phyloP scores from a whole-genome alignment of 371 early-diverging fungal species.

The Lichtheimia ornata region DNA sequence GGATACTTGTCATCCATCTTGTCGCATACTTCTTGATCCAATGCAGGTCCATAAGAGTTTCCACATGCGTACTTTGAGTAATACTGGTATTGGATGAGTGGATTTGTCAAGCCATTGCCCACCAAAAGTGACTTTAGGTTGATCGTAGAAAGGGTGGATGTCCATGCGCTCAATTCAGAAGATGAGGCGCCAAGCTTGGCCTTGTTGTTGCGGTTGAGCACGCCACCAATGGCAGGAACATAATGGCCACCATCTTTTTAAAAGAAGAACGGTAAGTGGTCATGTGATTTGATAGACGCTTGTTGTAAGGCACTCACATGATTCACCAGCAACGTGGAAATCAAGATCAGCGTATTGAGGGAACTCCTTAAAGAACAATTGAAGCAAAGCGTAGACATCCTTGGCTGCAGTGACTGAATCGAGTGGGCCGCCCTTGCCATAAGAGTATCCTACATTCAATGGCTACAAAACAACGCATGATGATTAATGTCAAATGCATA shows the following conservation, averaged over 20 bases:
- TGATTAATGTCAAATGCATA: no score
- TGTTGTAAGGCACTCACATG: conserved; percentile 29
- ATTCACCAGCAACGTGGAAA: conserved; percentile 62
- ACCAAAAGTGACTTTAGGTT: conserved; percentile 80
- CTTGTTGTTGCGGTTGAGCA: conserved; percentile 65
- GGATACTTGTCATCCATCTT: conserved; percentile 74
- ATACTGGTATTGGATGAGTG: conserved; percentile 86
- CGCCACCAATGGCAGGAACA: conserved; percentile 76
- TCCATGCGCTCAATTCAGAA: conserved; percentile 23
- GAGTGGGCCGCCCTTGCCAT: conserved; percentile 53
- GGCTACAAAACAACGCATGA: conserved; percentile 36
- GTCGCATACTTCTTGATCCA: conserved; percentile 65
- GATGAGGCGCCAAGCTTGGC: conserved; percentile 27
- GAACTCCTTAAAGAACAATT: conserved; percentile 62
- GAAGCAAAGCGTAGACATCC: conserved; percentile 81
- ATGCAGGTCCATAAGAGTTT: conserved; percentile 71
- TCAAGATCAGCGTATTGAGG: conserved; percentile 56
- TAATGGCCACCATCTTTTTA: conserved; percentile 72
- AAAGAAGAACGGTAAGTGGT: not conserved
- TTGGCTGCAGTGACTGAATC: conserved; percentile 64
- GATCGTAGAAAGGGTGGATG: conserved; percentile 51
- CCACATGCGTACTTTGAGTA: conserved; percentile 88
- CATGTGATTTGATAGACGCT: not conserved
- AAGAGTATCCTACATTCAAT: conserved; percentile 75
- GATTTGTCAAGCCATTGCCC: conserved; percentile 93